phyloP scores from a whole-genome alignment of 768 basidiomycete genomes.

The Suillus weaverae region DNA sequence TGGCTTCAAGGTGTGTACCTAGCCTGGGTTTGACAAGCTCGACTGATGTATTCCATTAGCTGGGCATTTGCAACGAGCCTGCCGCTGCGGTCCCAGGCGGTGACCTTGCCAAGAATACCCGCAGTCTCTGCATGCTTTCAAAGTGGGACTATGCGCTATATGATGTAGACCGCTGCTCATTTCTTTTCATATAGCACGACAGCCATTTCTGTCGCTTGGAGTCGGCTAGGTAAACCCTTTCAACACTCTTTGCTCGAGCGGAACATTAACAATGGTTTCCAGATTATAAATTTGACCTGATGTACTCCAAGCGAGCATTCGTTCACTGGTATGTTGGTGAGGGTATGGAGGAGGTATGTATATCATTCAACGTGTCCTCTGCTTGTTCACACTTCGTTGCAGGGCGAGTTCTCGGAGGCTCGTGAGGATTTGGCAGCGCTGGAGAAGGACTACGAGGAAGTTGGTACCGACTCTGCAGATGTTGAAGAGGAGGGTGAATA shows the following conservation, averaged over 20 bases:
- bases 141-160: constrained; percentile 49
- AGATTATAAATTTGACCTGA: constrained; percentile 98
- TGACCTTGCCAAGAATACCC: constrained; percentile 90
- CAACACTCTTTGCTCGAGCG: background rate
- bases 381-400: constrained; percentile 13
- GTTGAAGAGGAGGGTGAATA: constrained; percentile 66
- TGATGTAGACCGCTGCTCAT: background rate
- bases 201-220: constrained; percentile 93
- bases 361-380: constrained; percentile 2
- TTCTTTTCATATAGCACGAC: constrained; percentile 59
- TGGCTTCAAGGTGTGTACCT: constrained; percentile 73
- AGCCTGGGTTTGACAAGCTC: background rate
- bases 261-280: constrained; percentile 10
- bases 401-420: constrained; percentile 97
- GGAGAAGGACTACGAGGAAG: constrained; percentile 94
- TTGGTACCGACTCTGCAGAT: constrained; percentile 75
- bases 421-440: constrained; percentile 97
- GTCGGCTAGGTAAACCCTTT: constrained; percentile 60
- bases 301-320: constrained; percentile 95
- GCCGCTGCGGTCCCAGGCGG: constrained; percentile 90
- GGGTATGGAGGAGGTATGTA: constrained; percentile 90
- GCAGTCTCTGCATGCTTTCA: constrained; percentile 97
- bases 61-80: constrained; percentile 97
- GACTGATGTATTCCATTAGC: constrained; percentile 41
- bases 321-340: constrained; percentile 97